A percentile compares a stretch with the other conserved stretches of the same genome.
phyloP scores from a whole-genome alignment of 2,329 filamentous ascomycete species.

The Akanthomyces lecanii region DNA sequence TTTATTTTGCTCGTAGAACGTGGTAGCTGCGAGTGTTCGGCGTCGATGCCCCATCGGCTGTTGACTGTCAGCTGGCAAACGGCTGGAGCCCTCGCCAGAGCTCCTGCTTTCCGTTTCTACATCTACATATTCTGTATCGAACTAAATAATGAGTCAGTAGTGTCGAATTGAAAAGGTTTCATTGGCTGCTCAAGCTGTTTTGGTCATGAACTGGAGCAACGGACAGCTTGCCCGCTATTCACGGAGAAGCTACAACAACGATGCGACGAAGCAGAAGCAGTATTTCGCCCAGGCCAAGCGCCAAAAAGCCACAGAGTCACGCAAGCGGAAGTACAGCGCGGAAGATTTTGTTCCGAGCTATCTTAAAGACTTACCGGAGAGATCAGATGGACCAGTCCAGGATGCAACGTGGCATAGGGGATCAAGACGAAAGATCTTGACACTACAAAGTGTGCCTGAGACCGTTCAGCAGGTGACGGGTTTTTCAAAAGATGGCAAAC shows the following conservation, averaged over 20 bases:
- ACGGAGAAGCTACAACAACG: conserved; percentile 30
- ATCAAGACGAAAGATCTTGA: background rate
- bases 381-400: background rate
- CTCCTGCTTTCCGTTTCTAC: background rate
- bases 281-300: conserved; percentile 33
- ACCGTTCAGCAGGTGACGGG: background rate
- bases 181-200: background rate
- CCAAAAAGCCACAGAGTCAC: background rate
- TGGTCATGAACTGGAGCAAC: conserved; percentile 41
- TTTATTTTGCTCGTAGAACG: too few species aligned
- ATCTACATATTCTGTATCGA: conserved; percentile 1
- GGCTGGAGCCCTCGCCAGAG: background rate
- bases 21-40: background rate
- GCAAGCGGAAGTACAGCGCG: background rate
- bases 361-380: conserved; percentile 15
- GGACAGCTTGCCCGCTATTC: conserved; percentile 35
- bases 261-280: conserved; percentile 33
- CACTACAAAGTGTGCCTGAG: background rate
- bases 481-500: background rate
- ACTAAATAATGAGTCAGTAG: background rate
- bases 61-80: conserved; percentile 14
- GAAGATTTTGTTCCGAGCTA: conserved; percentile 28
- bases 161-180: background rate
- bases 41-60: background rate
- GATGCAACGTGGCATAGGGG: background rate